Evolutionary conservation across 176 grass and related monocot species (phyloP), one percentile per base, ranked within the genome.

Genomic region (Chloris gayana): DNA sequence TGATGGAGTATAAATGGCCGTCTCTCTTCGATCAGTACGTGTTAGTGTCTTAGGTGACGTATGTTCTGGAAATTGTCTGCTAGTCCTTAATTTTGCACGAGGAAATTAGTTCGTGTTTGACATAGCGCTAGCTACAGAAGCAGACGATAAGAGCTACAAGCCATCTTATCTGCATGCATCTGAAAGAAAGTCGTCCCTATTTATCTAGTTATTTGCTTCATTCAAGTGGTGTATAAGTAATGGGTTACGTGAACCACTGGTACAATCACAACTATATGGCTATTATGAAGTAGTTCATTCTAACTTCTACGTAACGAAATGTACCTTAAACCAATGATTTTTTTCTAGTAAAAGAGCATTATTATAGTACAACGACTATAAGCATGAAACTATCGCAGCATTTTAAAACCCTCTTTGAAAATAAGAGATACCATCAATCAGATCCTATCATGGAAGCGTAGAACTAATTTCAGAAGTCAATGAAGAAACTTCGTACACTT

Each of bases 401-500:
- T 54, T 54, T 54, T 12, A 54, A 53, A 54, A 54, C 51, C 19
- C 1, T 50, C 14, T 54, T 22, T 54, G 51, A 54, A 54, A 54
- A 8, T 19, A 22, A 54, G 5, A 54, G 0, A 22, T 19, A 6
- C 6, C 51, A 54, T 22, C 51, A 54, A 54, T 4, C 41, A 50
- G 47, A 54, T 22, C 51, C 51, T 22, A 54, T 54, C 51, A 54
- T 9, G 51, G 51, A 54, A 54, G 41, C 41, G 9, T 44, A 44
- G 41, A 11, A 44, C 9, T 44, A 44, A 44, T 22, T 6, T 2
- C 45, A 47, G 45, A 47, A 47, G 45, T 47, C 45, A 51, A 51
- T 22, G 19, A 22, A 49, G 38, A 77, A 84, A 77, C 53, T 70
- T 19, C 17, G 82, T 61, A 62, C 41, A 51, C 22, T 62, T 72